Base-by-base conservation (phyloP, 2,329 filamentous ascomycete genomes). In the Colletotrichum lupini region DNA sequence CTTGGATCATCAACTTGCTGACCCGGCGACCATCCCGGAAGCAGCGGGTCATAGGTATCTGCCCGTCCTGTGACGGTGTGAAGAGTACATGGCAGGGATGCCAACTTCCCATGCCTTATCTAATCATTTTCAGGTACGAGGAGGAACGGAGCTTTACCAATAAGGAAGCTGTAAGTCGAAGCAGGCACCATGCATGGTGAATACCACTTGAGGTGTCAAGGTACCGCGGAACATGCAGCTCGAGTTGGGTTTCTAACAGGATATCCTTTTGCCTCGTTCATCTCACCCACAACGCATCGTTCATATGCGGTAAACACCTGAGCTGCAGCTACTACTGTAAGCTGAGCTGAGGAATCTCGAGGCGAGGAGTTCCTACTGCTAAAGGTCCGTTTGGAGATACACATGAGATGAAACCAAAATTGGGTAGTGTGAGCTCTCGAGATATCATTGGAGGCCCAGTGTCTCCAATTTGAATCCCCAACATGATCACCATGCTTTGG, bases 21-120 rank as follows among this genome's bases (percentile, higher is more conserved):
- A 22, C 71, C 71, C 46, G 67, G 67, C 71, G 71, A 73, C 71
- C 71, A 70, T 68, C 1, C 60, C 71, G 67, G 67, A 66, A 61
- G 22, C 67, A 55, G 71, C 71, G 60, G 67, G 49, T 32, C 55
- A 22, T 19, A 60, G 35, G 60, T 52, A 42, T 64, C 3, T 53
- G n/a, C 6, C 11, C n/a, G 12, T 9, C 7, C 28, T 26, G 22
- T 30, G 30, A 22, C 30, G 46, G n/a, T 26, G 60, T 24, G 58
- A 14, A 63, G 16, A 32, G 46, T 68, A 62, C 66, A n/a, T 26
- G 58, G 58, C 42, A 62, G 62, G 65, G 57, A n/a, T 30, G 22
- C 14, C 30, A 26, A 55, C 28, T 32, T 64, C 30, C 19, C 7
- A 55, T 11, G 49, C 14, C 14, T 65, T 65, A 69, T 37, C 52